phyloP scores from a whole-genome alignment of 176 grass and related monocot species.

The Otatea glauca region DNA sequence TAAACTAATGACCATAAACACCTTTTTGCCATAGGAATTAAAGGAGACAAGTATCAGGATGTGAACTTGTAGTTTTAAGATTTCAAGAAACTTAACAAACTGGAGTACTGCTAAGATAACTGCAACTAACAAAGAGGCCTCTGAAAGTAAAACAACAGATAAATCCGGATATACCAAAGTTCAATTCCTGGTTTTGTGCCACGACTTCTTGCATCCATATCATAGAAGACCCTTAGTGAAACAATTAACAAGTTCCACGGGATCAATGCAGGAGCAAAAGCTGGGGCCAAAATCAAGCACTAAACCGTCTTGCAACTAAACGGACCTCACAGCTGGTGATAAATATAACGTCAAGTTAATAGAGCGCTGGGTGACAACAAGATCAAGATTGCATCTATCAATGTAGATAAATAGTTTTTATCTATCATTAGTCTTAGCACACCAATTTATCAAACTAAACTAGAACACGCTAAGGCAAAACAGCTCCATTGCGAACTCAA shows the following conservation, averaged over 20 bases:
- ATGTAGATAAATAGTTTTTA: neutral
- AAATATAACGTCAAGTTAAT: neutral
- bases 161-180: neutral
- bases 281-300: neutral
- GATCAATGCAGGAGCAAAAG: neutral
- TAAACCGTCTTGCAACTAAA: neutral
- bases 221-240: neutral
- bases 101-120: neutral
- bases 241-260: neutral
- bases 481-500: neutral
- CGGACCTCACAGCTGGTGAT: neutral
- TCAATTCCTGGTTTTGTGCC: neutral
- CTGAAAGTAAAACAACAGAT: neutral
- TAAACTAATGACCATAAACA: constrained; percentile 4
- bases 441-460: constrained; percentile 4
- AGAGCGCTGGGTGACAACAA: neutral
- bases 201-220: neutral
- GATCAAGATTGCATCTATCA: neutral
- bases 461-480: neutral
- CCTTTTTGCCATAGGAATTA: neutral
- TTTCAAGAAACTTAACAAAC: neutral
- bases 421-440: neutral
- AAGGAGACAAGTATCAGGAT: neutral
- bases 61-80: neutral
- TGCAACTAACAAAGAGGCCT: neutral